phyloP scores from a whole-genome alignment of 352 stramenopile genomes.

The Phytophthora vignae region DNA sequence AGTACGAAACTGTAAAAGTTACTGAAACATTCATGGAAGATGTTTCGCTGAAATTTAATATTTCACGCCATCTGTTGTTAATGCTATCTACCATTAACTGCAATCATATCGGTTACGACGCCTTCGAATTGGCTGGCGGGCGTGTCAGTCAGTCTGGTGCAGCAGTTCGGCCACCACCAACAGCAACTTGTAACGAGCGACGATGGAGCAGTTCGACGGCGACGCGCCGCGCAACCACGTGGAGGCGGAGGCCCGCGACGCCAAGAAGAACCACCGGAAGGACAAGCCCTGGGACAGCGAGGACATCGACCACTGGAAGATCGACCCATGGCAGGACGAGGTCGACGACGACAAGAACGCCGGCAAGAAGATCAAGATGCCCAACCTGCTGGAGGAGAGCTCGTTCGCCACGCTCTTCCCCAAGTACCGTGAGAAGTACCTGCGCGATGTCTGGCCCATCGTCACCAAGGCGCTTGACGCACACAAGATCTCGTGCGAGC shows the following conservation, averaged over 20 bases:
- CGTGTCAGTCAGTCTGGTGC: not conserved
- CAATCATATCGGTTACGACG: not conserved
- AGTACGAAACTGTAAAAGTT: not conserved
- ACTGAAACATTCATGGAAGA: not conserved
- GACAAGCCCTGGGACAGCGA: slow-evolving; percentile 99
- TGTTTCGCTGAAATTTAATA: not conserved
- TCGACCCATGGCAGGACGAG: slow-evolving; percentile 87
- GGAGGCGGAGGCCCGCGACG: slow-evolving; percentile 44
- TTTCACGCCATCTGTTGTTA: not conserved
- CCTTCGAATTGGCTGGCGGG: slow-evolving; percentile 31
- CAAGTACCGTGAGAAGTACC: slow-evolving; percentile 99
- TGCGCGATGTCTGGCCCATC: slow-evolving; percentile 98
- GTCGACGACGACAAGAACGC: slow-evolving; percentile 86
- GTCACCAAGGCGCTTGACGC: slow-evolving; percentile 97
- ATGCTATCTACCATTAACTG: not conserved
- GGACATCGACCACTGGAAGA: slow-evolving; percentile 99
- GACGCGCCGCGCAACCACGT: slow-evolving; percentile 53
- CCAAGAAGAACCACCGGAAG: slow-evolving; percentile 96
- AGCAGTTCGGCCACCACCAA: slow-evolving; percentile 1
- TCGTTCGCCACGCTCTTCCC: slow-evolving; percentile 99
- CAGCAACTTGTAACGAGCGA: not conserved
- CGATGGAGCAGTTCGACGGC: slow-evolving; percentile 82
- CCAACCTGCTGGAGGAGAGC: slow-evolving; percentile 97
- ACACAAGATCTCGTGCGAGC: slow-evolving; percentile 96
- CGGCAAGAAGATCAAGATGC: slow-evolving; percentile 69